phyloP scores from a whole-genome alignment of 140 eudicot species.

The Bidens hawaiensis region DNA sequence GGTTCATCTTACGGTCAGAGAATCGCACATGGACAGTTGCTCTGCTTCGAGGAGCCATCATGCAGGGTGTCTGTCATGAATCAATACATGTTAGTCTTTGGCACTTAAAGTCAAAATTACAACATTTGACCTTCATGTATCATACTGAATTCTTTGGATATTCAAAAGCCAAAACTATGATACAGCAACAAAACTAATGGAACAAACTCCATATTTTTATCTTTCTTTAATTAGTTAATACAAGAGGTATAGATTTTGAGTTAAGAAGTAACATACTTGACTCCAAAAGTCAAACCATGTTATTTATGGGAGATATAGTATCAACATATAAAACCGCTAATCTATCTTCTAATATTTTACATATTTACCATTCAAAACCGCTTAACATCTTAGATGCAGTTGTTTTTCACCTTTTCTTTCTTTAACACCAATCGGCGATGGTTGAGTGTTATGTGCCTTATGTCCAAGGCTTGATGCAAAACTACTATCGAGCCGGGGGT shows the following conservation, averaged over 20 bases:
- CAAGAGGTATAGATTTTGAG: background rate
- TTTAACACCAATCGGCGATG: no score
- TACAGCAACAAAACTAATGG: background rate
- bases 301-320: background rate
- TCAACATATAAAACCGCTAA: background rate
- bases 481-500: no score
- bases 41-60: conserved; percentile 30
- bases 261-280: background rate
- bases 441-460: no score
- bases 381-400: background rate
- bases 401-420: background rate
- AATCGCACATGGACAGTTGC: conserved; percentile 34
- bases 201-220: background rate
- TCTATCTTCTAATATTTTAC: no score
- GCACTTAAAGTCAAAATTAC: conserved; percentile 8
- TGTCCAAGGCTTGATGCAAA: no score
- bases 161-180: background rate
- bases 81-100: background rate
- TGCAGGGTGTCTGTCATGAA: conserved; percentile 32
- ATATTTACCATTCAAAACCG: background rate
- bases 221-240: background rate
- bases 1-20: conserved; percentile 20
- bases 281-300: conserved; percentile 11
- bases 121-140: background rate
- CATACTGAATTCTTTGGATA: background rate